Base-by-base conservation (phyloP, 2,329 filamentous ascomycete species). In the Bipolaris cookei region DNA sequence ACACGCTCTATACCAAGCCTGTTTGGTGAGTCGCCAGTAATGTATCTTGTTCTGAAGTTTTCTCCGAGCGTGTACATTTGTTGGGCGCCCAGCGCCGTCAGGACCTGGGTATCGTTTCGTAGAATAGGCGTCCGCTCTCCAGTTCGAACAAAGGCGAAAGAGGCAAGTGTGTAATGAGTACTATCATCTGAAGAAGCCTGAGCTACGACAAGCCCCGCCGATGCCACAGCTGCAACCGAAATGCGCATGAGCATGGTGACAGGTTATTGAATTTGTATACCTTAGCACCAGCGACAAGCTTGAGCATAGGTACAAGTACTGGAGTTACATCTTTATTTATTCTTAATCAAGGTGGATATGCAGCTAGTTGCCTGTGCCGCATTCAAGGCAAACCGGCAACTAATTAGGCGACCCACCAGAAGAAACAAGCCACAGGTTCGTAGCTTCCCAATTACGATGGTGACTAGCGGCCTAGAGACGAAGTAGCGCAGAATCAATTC, bases 31-130 rank as follows among this genome's bases (percentile, higher is more conserved):
- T 54, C 45, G 21, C 53, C 55, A 20, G 58, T 51, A 47, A 87
- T 72, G 69, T 87, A 87, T 51, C 84, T 79, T 28, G 77, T 63
- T 58, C 85, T 80, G 66, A 87, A 82, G 54, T 77, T 78, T 14
- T 76, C 68, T 2, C 85, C 85, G 7, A 83, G 78, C 10, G 72
- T 63, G 59, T 80, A 79, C 54, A 85, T 76, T 60, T 85, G 80
- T 47, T 79, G 80, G n/a, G 85, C 84, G 46, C 85, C 85, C 41
- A 83, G 73, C 0, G 82, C 77, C 1, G 83, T 86, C 49, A 87
- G 74, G 0, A 71, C 71, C 4, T 71, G 72, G 2, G 77, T 63
- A 6, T 55, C 58, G 28, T 60, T 59, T 2, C 51, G 50, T 18
- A 73, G 49, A 42, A 73, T 64, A 2, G 85, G 84, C 5, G 82